Conservation (phyloP, 2,329 filamentous ascomycete species). For the Alternaria sp. region DNA sequence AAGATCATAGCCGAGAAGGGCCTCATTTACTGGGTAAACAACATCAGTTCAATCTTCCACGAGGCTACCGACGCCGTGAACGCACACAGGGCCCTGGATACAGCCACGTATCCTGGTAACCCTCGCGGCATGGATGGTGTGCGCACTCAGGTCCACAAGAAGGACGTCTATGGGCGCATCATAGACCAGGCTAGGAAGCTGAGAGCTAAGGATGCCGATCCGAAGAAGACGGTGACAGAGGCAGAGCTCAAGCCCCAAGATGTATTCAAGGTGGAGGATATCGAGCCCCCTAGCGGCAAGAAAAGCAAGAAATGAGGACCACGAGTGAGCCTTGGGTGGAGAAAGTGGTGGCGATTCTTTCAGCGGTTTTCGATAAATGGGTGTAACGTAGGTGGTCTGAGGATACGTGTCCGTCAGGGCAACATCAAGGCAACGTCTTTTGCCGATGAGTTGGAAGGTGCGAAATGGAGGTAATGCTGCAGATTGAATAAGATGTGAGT, state of each 20-base stretch:
- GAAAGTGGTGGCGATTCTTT: not conserved
- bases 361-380: not conserved
- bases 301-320: not conserved
- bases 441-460: not conserved
- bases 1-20: not conserved
- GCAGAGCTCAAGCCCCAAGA: not conserved
- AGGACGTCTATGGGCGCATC: too few species aligned
- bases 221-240: not conserved
- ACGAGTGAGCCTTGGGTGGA: not conserved
- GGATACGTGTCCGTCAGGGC: not conserved
- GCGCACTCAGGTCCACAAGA: not conserved
- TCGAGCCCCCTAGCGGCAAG: too few species aligned
- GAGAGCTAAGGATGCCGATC: not conserved
- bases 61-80: not conserved
- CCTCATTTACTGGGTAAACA: not conserved
- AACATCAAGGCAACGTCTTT: not conserved
- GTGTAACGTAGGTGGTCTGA: not conserved
- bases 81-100: not conserved
- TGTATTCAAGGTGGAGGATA: not conserved
- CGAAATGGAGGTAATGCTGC: fast-evolving
- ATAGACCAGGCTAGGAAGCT: not conserved
- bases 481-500: fast-evolving
- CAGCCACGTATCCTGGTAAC: not conserved
- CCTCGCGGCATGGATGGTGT: not conserved
- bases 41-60: not conserved